Evolutionary conservation across 805 yeast species (phyloP).

Genomic region (Phaffomyces antillensis): DNA sequence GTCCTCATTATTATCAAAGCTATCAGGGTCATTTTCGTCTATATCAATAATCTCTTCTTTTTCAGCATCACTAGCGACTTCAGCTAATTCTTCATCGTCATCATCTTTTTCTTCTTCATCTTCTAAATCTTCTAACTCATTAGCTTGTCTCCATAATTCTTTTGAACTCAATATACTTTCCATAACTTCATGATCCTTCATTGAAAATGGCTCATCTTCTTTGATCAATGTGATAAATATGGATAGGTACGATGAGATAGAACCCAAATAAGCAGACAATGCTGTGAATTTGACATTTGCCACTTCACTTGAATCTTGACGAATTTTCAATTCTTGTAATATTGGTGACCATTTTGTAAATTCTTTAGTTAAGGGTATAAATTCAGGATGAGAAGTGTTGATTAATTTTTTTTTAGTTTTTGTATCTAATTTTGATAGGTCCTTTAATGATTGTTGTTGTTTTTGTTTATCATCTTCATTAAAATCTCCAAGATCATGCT

Average conservation of each 20-base stretch:
- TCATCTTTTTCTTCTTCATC: not conserved
- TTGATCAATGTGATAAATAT: slow-evolving; percentile 52
- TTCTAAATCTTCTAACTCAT: slow-evolving; percentile 33
- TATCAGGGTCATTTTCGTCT: not conserved
- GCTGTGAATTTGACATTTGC: slow-evolving; percentile 55
- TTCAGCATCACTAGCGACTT: slow-evolving; percentile 2
- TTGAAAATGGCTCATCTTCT: slow-evolving; percentile 48
- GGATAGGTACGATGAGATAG: slow-evolving; percentile 74
- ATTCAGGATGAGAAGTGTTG: slow-evolving; percentile 71
- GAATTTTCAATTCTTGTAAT: slow-evolving; percentile 31
- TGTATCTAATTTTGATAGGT: slow-evolving; percentile 42
- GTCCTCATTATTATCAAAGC: slow-evolving; percentile 3
- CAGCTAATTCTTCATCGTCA: slow-evolving; percentile 7
- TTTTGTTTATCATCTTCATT: slow-evolving; percentile 6
- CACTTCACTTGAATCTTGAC: slow-evolving; percentile 28
- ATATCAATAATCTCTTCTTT: slow-evolving; percentile 6
- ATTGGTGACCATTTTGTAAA: slow-evolving; percentile 34
- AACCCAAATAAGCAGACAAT: slow-evolving; percentile 68
- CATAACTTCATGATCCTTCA: slow-evolving; percentile 90
- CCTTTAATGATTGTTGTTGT: slow-evolving; percentile 31
- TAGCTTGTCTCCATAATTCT: slow-evolving; percentile 87
- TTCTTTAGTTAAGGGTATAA: slow-evolving; percentile 68
- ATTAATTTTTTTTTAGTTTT: slow-evolving; percentile 49
- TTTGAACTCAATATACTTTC: slow-evolving; percentile 72
- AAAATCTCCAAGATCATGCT: slow-evolving; percentile 34